Evolutionary conservation across 2,329 filamentous ascomycete species (phyloP), one percentile per base, ranked within the genome.

Genomic region (Ophiostoma tasmaniense): DNA sequence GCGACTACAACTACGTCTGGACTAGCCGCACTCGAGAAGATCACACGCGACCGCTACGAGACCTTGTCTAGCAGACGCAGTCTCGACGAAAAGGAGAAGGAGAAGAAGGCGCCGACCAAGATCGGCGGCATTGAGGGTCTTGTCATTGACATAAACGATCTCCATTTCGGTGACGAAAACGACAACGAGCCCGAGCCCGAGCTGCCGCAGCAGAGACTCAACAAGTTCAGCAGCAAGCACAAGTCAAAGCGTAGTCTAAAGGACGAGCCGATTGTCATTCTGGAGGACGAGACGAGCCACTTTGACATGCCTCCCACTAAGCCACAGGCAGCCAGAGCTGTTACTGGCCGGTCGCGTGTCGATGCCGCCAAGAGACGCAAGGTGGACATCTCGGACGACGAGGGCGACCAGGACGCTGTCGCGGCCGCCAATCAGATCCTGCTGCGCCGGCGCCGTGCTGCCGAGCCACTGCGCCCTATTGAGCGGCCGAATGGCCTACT

Each of bases 221-320:
- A 17, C 42, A 45, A 10, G 20, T 20, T 45, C 42, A 22, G 20
- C 33, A 64, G 33, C 68, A 62, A 20, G n/a, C 45, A 25, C 50
- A 28, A 33, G 14, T 10, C 66, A 7, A 50, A 52, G 67, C 30
- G 2, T 25, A 50, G 66, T 37, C 22, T 39, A 39, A 25, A 28
- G 45, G 25, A 68, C n/a, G 59, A 64, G 17, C 17, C 67, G 14
- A 45, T 68, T 8, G 25, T 52, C 7, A 69, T 66, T 10, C 30
- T 67, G 7, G 69, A 71, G 39, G 70, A 73, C 65, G 67, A 68
- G 7, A 70, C 64, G 25, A 69, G 64, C 68, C 64, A 69, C 39
- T 64, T 67, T 50, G 64, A 67, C 13, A 28, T 68, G 35, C 69
- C 67, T 17, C 52, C 66, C 7, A 20, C n/a, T 35, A 42, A 64